Conservation (phyloP, 768 basidiomycete species). For the Suillus tomentosus region DNA sequence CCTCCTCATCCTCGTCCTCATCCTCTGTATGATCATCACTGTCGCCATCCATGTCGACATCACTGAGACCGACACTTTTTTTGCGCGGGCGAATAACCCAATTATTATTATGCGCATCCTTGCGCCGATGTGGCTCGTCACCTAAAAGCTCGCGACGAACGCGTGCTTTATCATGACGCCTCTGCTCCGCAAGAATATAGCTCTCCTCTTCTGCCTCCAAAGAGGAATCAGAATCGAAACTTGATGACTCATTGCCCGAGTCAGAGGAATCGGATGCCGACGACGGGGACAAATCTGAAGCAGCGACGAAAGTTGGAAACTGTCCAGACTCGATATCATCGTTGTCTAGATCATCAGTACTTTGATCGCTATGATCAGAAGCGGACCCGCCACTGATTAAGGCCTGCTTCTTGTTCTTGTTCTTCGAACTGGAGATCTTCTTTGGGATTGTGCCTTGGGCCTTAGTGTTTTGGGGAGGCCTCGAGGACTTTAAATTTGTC, state of each 20-base stretch:
- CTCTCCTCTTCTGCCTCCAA: constrained; percentile 64
- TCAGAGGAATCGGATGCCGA: constrained; percentile 48
- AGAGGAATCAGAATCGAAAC: constrained; percentile 55
- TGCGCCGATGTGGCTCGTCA: constrained; percentile 47
- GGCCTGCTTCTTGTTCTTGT: constrained; percentile 18
- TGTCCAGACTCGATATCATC: constrained; percentile 38
- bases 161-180: constrained; percentile 51
- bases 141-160: constrained; percentile 62
- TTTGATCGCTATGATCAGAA: constrained; percentile 36
- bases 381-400: constrained; percentile 22
- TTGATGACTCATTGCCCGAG: constrained; percentile 35
- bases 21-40: constrained; percentile 58
- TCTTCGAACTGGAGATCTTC: constrained; percentile 22
- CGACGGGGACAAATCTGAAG: constrained; percentile 56
- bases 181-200: constrained; percentile 53
- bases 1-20: constrained; percentile 53
- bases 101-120: constrained; percentile 47
- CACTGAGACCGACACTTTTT: constrained; percentile 65
- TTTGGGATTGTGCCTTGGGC: constrained; percentile 39
- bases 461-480: constrained; percentile 39
- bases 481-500: constrained; percentile 36
- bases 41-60: constrained; percentile 66
- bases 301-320: constrained; percentile 72
- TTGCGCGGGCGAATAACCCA: constrained; percentile 76
- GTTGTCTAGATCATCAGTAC: constrained; percentile 30